Evolutionary conservation across 345 rosid species (phyloP), one percentile per base, ranked within the genome.

Genomic region (Punica granatum): DNA sequence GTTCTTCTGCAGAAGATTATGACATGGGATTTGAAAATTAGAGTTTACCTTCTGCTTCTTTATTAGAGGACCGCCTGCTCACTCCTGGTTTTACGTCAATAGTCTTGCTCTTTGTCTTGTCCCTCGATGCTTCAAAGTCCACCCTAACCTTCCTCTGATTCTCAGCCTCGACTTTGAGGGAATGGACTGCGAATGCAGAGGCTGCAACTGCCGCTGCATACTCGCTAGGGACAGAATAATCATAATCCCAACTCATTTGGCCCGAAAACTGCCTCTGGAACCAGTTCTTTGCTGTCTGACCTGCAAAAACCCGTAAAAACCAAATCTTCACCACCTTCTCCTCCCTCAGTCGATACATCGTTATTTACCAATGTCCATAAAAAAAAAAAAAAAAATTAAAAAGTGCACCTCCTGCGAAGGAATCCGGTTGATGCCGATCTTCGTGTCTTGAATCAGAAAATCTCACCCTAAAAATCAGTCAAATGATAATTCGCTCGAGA

Each of bases 201-300:
- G 92, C 94, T 36, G 89, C 92, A 39, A 88, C 88, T 46, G 90
- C 86, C 56, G 70, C 69, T 39, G 86, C 85, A 41, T 74, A 80
- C 74, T 83, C 85, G 3, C 73, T 62, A 7, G 82, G 77, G 66
- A 68, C 44, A 58, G 60, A 32, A 4, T 60, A 3, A 60, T 71
- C 75, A 46, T 74, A 73, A 34, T 68, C 60, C 65, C 33, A 21
- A 36, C 67, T 80, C 79, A 74, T 80, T 69, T 71, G 65, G 76
- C 81, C 65, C 23, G 76, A 59, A 67, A 76, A 36, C 66, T 76
- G 88, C 32, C 72, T 72, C 39, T 69, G 67, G 49, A 85, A 74
- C 90, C 80, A 73, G 69, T 67, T 76, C 60, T 78, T 36, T 59
- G 64, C 80, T 73, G 76, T 76, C 32, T 70, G 68, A 66, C 72